These are phyloP conservation scores for Penicillium mononematosum DNA, from an alignment of 495 filamentous ascomycete species.

Conservation along the genomic window DNA sequence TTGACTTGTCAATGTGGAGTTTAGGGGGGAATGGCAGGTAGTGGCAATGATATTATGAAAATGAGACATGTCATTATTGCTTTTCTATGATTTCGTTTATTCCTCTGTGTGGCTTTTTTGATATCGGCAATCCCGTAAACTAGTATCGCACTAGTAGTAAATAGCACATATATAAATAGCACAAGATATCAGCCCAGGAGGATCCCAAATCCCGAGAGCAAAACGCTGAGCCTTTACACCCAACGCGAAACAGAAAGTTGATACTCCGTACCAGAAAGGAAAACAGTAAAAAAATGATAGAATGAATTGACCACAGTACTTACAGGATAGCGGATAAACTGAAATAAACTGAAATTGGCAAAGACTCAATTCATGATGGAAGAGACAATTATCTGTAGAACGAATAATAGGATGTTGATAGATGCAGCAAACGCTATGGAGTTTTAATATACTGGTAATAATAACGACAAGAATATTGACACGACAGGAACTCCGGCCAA, in stretches of 20 bases:
- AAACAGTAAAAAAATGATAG: background rate
- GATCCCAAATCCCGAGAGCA: too few species aligned
- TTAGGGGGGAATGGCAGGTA: conserved; percentile 9
- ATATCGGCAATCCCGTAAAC: background rate
- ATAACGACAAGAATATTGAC: background rate
- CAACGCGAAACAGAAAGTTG: background rate
- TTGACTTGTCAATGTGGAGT: conserved; percentile 7
- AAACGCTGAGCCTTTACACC: background rate
- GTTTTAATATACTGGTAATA: conserved; percentile 3
- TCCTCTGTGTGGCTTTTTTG: background rate
- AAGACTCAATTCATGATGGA: background rate
- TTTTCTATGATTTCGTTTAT: background rate
- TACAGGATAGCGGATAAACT: too few species aligned
- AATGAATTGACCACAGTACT: background rate
- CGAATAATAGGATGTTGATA: background rate
- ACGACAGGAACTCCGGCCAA: conserved; percentile 4
- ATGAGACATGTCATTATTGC: conserved; percentile 14
- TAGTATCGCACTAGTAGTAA: background rate
- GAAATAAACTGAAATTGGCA: background rate
- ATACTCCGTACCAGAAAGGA: background rate
- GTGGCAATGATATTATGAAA: conserved; percentile 13
- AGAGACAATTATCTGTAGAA: background rate
- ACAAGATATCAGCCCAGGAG: background rate
- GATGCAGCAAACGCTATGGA: background rate
- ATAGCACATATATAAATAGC: background rate